A percentile compares a stretch with the other conserved stretches of the same genome.
Conservation (phyloP, 2,329 filamentous ascomycete species). For the Pestalotiopsis sp. region DNA sequence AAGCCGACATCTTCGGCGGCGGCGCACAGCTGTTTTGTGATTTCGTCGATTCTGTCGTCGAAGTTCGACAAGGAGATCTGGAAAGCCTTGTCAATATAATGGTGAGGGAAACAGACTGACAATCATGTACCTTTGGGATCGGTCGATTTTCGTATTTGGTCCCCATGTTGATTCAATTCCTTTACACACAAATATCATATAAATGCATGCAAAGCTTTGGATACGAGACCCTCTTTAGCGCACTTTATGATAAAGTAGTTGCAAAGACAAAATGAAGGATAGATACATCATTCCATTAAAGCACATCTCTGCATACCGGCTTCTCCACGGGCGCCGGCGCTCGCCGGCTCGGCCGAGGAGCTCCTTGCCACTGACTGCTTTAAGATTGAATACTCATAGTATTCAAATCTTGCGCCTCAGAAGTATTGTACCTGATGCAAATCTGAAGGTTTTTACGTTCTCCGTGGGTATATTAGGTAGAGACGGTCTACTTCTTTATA, state of each 20-base stretch:
- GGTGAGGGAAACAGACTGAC: background rate
- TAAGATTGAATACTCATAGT: background rate
- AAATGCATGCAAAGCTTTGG: background rate
- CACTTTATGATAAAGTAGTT: too few species aligned
- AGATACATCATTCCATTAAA: background rate
- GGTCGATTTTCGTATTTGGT: background rate
- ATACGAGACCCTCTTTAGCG: too few species aligned
- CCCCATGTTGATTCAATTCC: background rate
- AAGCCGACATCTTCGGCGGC: slow-evolving; percentile 60
- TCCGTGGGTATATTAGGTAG: too few species aligned
- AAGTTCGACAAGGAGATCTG: slow-evolving; percentile 55
- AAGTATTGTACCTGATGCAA: too few species aligned
- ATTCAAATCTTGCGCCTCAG: too few species aligned
- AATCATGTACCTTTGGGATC: background rate
- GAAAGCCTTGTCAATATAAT: background rate
- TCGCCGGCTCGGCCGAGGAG: background rate
- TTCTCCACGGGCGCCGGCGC: background rate
- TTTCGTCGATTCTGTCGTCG: slow-evolving; percentile 49
- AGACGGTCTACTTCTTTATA: too few species aligned
- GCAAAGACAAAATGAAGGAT: too few species aligned
- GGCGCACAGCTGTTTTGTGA: slow-evolving; percentile 49
- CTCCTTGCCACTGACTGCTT: background rate
- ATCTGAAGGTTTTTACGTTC: too few species aligned
- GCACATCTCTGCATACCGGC: background rate
- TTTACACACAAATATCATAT: background rate